Conservation (phyloP, 495 filamentous ascomycete species). For the Collariella sp. region DNA sequence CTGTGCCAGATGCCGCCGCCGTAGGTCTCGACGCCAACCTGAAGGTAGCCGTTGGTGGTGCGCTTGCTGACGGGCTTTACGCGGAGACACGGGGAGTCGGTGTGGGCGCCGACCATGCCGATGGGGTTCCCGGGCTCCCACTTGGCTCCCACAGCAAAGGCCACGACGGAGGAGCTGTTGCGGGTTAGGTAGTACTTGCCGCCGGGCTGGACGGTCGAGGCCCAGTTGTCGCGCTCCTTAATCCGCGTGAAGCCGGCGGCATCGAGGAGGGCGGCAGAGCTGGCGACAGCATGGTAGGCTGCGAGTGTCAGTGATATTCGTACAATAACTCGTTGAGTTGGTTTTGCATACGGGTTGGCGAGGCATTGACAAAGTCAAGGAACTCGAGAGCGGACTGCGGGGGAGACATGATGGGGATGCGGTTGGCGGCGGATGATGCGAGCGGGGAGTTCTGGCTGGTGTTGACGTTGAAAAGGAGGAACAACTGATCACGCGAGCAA, state of each 20-base stretch:
- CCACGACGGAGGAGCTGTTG: conserved; percentile 87
- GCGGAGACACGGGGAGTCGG: conserved; percentile 83
- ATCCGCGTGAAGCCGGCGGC: conserved; percentile 80
- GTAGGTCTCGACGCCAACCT: conserved; percentile 95
- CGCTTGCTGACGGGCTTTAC: conserved; percentile 94
- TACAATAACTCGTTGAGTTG: background rate
- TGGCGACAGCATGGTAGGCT: conserved; percentile 94
- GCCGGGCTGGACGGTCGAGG: conserved; percentile 66
- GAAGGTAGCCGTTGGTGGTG: conserved; percentile 71
- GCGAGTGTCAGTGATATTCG: background rate
- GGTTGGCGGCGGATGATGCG: conserved; percentile 13
- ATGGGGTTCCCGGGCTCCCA: conserved; percentile 94
- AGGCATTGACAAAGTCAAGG: conserved; percentile 86
- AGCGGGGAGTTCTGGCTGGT: too few species aligned
- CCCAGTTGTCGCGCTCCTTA: conserved; percentile 88
- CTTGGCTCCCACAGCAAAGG: conserved; percentile 85
- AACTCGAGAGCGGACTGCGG: conserved; percentile 69
- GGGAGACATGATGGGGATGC: conserved; percentile 44
- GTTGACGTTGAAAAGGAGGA: background rate
- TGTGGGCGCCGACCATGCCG: conserved; percentile 93
- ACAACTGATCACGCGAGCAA: background rate
- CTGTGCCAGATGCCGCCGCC: conserved; percentile 78
- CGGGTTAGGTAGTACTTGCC: conserved; percentile 95
- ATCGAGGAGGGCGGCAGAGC: conserved; percentile 61
- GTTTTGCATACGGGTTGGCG: conserved; percentile 71